Evolutionary conservation across 1,139 yeast species (phyloP), one percentile per base, ranked within the genome.

Genomic region (Debaryomycetaceae sp.): DNA sequence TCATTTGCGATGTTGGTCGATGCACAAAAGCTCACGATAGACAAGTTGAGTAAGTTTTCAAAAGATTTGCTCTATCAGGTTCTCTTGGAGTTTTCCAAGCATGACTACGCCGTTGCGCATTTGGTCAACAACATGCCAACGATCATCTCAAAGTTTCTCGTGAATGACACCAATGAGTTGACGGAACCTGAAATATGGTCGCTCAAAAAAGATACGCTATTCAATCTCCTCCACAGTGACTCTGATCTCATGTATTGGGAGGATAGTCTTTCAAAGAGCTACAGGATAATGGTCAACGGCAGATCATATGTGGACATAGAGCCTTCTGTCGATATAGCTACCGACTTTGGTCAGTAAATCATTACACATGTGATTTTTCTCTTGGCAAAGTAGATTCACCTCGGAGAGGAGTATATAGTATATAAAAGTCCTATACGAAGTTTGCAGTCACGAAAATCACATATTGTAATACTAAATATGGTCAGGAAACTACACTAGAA

Each of bases 221-320:
- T 56, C 19, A 57, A 58, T 39, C 48, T 65, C 28, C 42, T 67
- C 11, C 28, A 28, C n/a, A 41, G 39, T 5, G 38, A 47, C 4
- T 44, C 46, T 3, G 61, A 61, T 26, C 48, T 61, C 32, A 53
- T 49, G 4, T 49, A 53, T 24, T 70, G 73, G 73, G 47, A 52
- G 29, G 50, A 46, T 4, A 55, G 52, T 32, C 44, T 70, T 26
- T 41, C 46, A 2, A 48, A 47, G 6, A 40, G 55, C 5, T 61
- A 59, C 34, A 47, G 46, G 24, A 43, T 53, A 31, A 63, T 68
- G 69, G 56, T 55, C 35, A 54, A 58, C 45, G 74, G 73, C 1
- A 56, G 61, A 33, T 51, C 49, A 26, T 43, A 62, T 5, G 50
- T 53, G 31, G 47, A 51, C 31, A 47, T 60, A 6, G 49, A 43